Evolutionary conservation across 73 alveolate species (phyloP), one percentile per base, ranked within the genome.

Genomic region (Paramecium bursaria): DNA sequence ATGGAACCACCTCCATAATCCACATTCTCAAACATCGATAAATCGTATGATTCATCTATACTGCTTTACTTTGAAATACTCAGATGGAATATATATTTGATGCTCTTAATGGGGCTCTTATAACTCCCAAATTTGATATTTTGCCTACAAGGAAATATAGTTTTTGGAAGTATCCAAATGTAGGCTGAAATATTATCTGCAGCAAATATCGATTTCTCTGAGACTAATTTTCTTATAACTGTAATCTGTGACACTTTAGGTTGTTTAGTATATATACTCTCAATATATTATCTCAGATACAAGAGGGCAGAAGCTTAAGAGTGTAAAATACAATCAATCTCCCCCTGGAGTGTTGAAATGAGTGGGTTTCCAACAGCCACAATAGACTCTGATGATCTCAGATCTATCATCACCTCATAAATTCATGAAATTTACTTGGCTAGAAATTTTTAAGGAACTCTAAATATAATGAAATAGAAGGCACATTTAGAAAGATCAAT

Each of bases 281-380:
- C 47, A 31, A 25, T 67, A 21, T 2, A 21, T 6, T 67, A 67
- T 42, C 22, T 67, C 22, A 42, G 82, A 31, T 67, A 67, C 44
- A 67, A 67, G 7, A 55, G 50, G 19, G 42, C 33, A n/a, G 33
- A 67, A 22, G 82, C 33, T 30, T 1, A 25, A 5, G 49, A 31
- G 21, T 33, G 19, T 17, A 67, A 67, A 67, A 46, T 67, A 4
- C 14, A 42, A 0, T 25, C 50, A 13, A 67, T 67, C 19, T 17
- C 82, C 25, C 82, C 82, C 42, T 67, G 82, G 82, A 67, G 82
- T 35, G 82, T 67, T 5, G 82, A 67, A 67, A 0, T 67, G 50
- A 14, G 33, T 39, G 82, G 82, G 33, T 67, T 67, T 39, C 82
- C 82, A 19, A 39, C 82, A 42, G 82, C 82, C 2, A 67, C 82